Percentiles rank a stretch among this genome's conserved stretches.
Evolutionary conservation across 2,329 filamentous ascomycete genomes (phyloP).

Genomic region (Nannizziopsis barbatae): DNA sequence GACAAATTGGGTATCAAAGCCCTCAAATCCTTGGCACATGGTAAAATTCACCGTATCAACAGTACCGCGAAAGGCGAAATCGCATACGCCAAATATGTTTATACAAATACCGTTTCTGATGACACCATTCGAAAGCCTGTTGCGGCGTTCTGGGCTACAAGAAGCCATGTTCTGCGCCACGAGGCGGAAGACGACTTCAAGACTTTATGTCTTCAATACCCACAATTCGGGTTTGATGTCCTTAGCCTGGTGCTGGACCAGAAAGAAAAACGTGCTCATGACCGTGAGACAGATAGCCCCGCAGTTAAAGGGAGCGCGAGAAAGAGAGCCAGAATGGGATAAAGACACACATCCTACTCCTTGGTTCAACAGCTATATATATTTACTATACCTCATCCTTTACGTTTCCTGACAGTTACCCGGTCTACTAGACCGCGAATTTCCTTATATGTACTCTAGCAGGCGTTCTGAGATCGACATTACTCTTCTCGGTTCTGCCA

Average conservation of each 20-base stretch:
- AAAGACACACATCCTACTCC: not conserved
- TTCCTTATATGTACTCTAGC: too few relatives aligned
- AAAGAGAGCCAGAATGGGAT: slow-evolving; percentile 26
- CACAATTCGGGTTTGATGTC: slow-evolving; percentile 87
- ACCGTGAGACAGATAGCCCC: slow-evolving; percentile 28
- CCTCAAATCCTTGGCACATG: slow-evolving; percentile 66
- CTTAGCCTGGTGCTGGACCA: slow-evolving; percentile 48
- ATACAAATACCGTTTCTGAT: slow-evolving; percentile 58
- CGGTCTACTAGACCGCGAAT: too few relatives aligned
- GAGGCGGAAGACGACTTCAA: slow-evolving; percentile 82
- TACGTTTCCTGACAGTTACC: not conserved
- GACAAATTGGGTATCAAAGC: slow-evolving; percentile 59
- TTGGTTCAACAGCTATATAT: not conserved
- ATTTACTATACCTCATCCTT: not conserved
- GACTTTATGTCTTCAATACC: slow-evolving; percentile 72
- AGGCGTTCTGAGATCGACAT: too few relatives aligned
- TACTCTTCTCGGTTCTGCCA: too few relatives aligned
- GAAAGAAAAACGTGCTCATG: slow-evolving; percentile 33
- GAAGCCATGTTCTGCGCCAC: slow-evolving; percentile 67
- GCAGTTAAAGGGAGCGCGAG: slow-evolving; percentile 28
- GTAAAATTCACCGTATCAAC: slow-evolving; percentile 86
- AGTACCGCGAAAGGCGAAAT: slow-evolving; percentile 84
- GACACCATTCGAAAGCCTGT: slow-evolving; percentile 71
- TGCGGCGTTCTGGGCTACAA: slow-evolving; percentile 79
- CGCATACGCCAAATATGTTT: slow-evolving; percentile 81